Conservation (phyloP, 73 alveolate species). For the Tetrahymena thermophila region DNA sequence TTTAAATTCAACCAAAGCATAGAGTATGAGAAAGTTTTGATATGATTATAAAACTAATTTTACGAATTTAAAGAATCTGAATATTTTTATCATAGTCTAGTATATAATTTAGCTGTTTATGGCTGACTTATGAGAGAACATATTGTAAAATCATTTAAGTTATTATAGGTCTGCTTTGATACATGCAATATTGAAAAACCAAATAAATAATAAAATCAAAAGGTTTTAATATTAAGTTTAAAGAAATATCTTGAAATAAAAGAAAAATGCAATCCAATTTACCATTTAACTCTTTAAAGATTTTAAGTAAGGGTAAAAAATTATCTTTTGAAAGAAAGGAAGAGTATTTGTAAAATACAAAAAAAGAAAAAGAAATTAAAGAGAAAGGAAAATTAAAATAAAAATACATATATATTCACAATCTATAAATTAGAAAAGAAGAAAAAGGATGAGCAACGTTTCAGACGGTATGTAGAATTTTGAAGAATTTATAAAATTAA, state of each 20-base stretch:
- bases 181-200: too few relatives aligned
- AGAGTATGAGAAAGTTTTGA: too few relatives aligned
- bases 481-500: not conserved
- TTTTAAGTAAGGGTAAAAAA: not conserved
- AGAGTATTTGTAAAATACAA: not conserved
- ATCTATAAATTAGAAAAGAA: not conserved
- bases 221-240: not conserved
- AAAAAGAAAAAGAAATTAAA: not conserved
- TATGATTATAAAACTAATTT: too few relatives aligned
- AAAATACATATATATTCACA: not conserved
- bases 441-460: constrained; percentile 3
- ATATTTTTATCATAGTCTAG: too few relatives aligned
- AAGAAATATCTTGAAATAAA: not conserved
- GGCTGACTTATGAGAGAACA: too few relatives aligned
- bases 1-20: too few relatives aligned
- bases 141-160: too few relatives aligned
- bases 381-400: not conserved
- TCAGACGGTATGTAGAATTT: constrained; percentile 1
- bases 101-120: too few relatives aligned
- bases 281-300: not conserved
- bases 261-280: not conserved
- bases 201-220: too few relatives aligned
- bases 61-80: too few relatives aligned
- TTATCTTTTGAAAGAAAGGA: not conserved
- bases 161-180: too few relatives aligned